These are phyloP conservation scores for Boletus sensibilis DNA, from an alignment of 768 basidiomycete genomes.

Conservation along the genomic window DNA sequence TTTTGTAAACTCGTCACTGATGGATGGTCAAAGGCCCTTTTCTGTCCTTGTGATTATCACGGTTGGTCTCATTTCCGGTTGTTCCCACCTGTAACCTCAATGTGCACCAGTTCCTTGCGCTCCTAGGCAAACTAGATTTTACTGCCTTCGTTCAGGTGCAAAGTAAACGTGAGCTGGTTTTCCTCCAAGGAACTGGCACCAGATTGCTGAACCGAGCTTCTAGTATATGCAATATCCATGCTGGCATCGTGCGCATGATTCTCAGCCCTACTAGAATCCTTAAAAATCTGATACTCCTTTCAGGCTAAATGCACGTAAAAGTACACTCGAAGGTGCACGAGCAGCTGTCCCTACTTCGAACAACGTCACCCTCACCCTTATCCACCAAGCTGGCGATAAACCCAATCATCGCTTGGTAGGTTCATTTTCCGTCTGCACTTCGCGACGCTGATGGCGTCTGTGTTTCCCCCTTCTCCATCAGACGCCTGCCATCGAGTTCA, in stretches of 20 bases:
- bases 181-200: too few relatives aligned
- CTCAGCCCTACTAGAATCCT: neutral
- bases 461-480: neutral
- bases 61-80: neutral
- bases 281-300: neutral
- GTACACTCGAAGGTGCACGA: neutral
- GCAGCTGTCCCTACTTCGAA: too few relatives aligned
- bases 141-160: conserved; percentile 15
- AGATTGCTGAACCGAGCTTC: neutral
- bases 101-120: conserved; percentile 2
- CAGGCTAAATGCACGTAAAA: conserved; percentile 1
- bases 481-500: neutral
- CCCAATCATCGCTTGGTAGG: too few relatives aligned
- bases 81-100: neutral
- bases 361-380: too few relatives aligned
- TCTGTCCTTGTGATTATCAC: too few relatives aligned
- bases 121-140: conserved; percentile 4
- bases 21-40: too few relatives aligned
- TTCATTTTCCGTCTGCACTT: too few relatives aligned
- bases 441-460: too few relatives aligned
- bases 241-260: conserved; percentile 13
- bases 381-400: too few relatives aligned
- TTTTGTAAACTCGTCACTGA: too few relatives aligned
- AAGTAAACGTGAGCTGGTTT: conserved; percentile 18
- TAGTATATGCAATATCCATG: conserved; percentile 20